phyloP scores from a whole-genome alignment of 116 monocot species.

The Phalaenopsis hybrid region DNA sequence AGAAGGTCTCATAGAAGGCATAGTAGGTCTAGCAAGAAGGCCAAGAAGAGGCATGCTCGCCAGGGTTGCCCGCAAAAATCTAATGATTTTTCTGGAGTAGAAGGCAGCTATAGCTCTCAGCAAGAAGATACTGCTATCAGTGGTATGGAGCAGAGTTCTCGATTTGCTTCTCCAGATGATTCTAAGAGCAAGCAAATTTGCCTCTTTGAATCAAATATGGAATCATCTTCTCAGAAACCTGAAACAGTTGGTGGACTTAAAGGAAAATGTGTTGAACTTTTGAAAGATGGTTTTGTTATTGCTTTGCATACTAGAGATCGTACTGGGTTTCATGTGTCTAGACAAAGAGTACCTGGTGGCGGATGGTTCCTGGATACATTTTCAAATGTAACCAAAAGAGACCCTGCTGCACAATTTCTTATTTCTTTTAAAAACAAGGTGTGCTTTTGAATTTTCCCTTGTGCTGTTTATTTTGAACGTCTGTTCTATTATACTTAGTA shows the following conservation, averaged over 20 bases:
- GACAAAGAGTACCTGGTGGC: slow-evolving; percentile 67
- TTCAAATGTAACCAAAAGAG: slow-evolving; percentile 75
- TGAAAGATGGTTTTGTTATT: slow-evolving; percentile 82
- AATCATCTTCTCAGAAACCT: slow-evolving; percentile 47
- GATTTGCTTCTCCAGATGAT: slow-evolving; percentile 89
- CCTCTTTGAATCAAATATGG: slow-evolving; percentile 45
- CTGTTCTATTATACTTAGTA: neutral
- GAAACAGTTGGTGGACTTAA: slow-evolving; percentile 11
- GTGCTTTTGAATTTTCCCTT: neutral
- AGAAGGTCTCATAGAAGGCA: slow-evolving; percentile 19
- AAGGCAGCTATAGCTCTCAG: slow-evolving; percentile 57
- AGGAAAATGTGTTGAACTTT: slow-evolving; percentile 38
- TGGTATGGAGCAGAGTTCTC: slow-evolving; percentile 70
- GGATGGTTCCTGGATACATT: slow-evolving; percentile 84
- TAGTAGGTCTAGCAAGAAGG: slow-evolving; percentile 84
- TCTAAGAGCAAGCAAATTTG: slow-evolving; percentile 58
- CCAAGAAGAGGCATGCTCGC: slow-evolving; percentile 85
- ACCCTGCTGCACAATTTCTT: slow-evolving; percentile 91
- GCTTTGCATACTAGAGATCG: slow-evolving; percentile 56
- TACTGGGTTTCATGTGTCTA: slow-evolving; percentile 59
- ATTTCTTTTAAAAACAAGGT: slow-evolving; percentile 84
- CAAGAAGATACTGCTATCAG: slow-evolving; percentile 60
- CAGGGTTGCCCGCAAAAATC: slow-evolving; percentile 63
- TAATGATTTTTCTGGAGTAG: slow-evolving; percentile 54
- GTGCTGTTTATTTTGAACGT: neutral